Conservation (phyloP, 1,284 basidiomycete genomes). For the Ceratobasidium sp. region DNA sequence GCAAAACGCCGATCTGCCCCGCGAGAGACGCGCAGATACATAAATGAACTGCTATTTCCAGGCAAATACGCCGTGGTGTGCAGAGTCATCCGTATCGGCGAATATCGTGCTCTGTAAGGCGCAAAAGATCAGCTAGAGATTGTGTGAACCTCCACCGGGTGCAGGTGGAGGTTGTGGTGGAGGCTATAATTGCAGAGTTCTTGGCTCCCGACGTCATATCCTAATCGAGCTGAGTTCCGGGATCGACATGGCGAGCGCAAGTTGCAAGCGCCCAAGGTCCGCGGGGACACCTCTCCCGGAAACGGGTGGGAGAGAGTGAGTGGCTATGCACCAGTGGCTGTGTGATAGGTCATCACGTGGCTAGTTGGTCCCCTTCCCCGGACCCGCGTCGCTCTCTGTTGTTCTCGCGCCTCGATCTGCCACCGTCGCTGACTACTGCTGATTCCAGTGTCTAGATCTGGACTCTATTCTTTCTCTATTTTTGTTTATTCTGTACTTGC, state of each 20-base stretch:
- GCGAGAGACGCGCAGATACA: too few relatives aligned
- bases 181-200: too few relatives aligned
- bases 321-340: neutral
- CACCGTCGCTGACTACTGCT: neutral
- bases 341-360: conserved; percentile 18
- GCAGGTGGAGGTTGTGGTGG: too few relatives aligned
- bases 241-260: neutral
- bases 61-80: too few relatives aligned
- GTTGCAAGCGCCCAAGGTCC: neutral
- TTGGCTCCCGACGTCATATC: too few relatives aligned
- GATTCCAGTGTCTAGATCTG: neutral
- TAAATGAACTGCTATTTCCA: too few relatives aligned
- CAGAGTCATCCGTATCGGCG: too few relatives aligned
- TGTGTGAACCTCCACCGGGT: too few relatives aligned
- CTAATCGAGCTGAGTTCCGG: neutral
- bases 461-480: neutral
- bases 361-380: conserved; percentile 21
- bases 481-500: neutral
- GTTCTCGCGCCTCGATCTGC: conserved; percentile 24
- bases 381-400: conserved; percentile 20
- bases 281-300: neutral
- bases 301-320: too few relatives aligned
- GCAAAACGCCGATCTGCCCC: too few relatives aligned
- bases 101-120: too few relatives aligned
- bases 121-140: too few relatives aligned